Conservation (phyloP, 1,139 yeast species). For the Meyerozyma sp. region DNA sequence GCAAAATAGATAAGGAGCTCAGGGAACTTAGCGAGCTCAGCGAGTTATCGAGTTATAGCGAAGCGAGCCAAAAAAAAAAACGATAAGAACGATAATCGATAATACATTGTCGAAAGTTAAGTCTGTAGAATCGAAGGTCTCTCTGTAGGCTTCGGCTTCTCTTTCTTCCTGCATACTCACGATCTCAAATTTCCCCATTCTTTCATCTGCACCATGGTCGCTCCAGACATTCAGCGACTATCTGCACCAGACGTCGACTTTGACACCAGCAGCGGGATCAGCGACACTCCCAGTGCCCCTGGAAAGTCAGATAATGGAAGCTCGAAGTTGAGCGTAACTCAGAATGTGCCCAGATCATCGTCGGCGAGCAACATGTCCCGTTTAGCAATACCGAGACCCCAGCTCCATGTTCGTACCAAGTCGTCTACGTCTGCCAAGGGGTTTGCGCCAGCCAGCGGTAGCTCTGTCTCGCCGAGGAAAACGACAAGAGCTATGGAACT, state of each 20-base stretch:
- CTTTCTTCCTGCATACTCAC: background rate
- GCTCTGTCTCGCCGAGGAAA: background rate
- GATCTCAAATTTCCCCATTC: background rate
- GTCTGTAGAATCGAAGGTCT: background rate
- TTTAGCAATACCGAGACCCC: background rate
- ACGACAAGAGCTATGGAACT: background rate
- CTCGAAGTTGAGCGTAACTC: background rate
- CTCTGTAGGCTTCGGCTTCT: background rate
- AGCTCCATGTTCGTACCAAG: background rate
- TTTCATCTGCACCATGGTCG: background rate
- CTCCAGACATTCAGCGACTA: background rate
- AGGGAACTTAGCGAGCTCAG: background rate
- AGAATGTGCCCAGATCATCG: background rate
- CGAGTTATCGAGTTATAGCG: no score
- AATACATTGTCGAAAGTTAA: no score
- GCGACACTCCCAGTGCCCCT: background rate
- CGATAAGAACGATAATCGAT: no score
- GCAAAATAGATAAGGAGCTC: background rate
- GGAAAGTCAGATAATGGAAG: background rate
- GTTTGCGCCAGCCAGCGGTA: no score
- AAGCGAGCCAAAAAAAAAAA: no score
- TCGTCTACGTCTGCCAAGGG: background rate
- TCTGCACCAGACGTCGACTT: background rate
- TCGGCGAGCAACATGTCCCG: background rate
- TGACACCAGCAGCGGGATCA: background rate